Base-by-base conservation (phyloP, 1,139 yeast species). In the Insectozyma bohioensis region DNA sequence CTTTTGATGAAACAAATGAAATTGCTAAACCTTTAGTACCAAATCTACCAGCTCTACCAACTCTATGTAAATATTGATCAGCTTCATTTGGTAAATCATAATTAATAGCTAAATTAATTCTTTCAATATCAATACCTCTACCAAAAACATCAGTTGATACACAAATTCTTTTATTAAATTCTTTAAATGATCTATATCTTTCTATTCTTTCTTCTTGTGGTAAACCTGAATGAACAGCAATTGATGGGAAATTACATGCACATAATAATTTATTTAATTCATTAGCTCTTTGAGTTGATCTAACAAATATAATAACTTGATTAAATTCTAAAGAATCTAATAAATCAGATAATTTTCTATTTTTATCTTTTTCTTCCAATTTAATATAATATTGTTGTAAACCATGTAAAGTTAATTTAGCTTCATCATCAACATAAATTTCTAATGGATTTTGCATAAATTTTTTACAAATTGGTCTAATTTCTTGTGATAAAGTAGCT, bases 11-110 rank as follows among this genome's bases (percentile, higher is more conserved):
- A 36, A 92, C 95, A 51, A 92, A 85, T 31, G 97, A 87, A 42
- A 92, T 76, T 35, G 97, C 95, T 54, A 92, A 80, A 70, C 98
- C 98, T 72, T 92, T 92, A 61, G 98, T 92, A 74, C 98, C 98
- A 56, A 92, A 92, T 77, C 98, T 88, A 68, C 98, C 98, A 50
- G 98, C 98, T 80, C 98, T 88, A 61, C 98, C 98, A 43, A 92
- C 98, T 72, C 98, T 86, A 74, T 92, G 98, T 61, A 92, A 79
- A 68, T 92, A 92, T 67, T 92, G 97, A 67, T 92, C 98, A 45
- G 97, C 96, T 68, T 87, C 96, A 48, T 65, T 72, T 48, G 85
- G 84, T 67, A 86, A 70, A 67, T 92, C 98, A 66, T 92, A 92
- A 74, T 92, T 92, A 73, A 92, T 88, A 43, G 97, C 98, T 63